Base-by-base conservation (phyloP, 1,284 basidiomycete genomes). In the Ustilago lituana region DNA sequence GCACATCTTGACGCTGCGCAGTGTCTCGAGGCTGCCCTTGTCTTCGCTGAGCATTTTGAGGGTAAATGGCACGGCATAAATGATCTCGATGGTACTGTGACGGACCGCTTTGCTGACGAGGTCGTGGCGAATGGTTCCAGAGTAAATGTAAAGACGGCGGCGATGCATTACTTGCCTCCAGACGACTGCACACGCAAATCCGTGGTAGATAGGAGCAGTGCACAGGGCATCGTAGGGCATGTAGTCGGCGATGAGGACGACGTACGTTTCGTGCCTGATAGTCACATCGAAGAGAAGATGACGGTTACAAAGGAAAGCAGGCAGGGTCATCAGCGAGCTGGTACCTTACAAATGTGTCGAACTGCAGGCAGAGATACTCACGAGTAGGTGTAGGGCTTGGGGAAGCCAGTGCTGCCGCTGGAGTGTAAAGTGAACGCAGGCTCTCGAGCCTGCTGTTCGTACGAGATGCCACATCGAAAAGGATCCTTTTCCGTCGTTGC, bases 11-110 rank as follows among this genome's bases (percentile, higher is more conserved):
- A 89, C 86, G 12, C 73, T 68, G 19, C 81, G 83, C 1, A 88
- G 82, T 6, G 83, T 78, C 3, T 81, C 61, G 4, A 85, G 75
- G 2, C 87, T 87, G 59, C 85, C 85, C n/a, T 83, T 76, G 0
- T 85, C 84, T 78, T 88, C 88, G 3, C 82, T 85, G 0, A 89
- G 81, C 2, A 88, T 82, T 81, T 86, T 84, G 76, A 81, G 80
- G 1, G 84, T 82, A 50, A 83, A 85, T 0, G 85, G 84, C 3
- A 85, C 84, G 8, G 83, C 84, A 44, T 83, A 83, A 49, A 80
- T 46, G 46, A 62, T 59, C 15, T 55, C 44, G 27, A 26, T 32
- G 20, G 43, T 52, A 27, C 55, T 58, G 20, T 33, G 19, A 11
- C 37, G 33, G 14, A 52, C 51, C 5, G 50, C 58, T 23, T 47